phyloP scores from a whole-genome alignment of 768 basidiomycete genomes.

The Tricholoma furcatifolium region DNA sequence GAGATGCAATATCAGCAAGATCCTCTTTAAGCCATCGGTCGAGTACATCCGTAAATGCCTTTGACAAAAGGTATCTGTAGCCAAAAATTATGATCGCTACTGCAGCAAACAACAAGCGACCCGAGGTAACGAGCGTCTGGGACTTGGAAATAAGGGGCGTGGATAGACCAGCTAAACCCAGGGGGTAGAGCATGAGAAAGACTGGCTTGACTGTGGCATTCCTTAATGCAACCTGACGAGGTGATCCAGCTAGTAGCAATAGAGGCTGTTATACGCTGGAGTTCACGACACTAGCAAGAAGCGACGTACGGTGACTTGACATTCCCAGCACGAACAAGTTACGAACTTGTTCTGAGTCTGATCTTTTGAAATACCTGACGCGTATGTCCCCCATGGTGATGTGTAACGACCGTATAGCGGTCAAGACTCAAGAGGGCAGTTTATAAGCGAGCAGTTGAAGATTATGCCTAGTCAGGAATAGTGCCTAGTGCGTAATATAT shows the following conservation, averaged over 20 bases:
- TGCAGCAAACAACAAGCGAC: slow-evolving; percentile 3
- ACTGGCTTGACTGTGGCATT: slow-evolving; percentile 7
- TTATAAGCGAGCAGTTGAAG: background rate
- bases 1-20: slow-evolving; percentile 16
- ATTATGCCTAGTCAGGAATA: too few relatives aligned
- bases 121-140: background rate
- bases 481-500: too few relatives aligned
- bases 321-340: slow-evolving; percentile 5
- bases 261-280: background rate
- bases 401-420: background rate
- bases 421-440: background rate
- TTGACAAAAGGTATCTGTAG: slow-evolving; percentile 14
- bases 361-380: slow-evolving; percentile 9
- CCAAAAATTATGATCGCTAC: slow-evolving; percentile 3
- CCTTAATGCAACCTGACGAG: slow-evolving; percentile 10
- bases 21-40: slow-evolving; percentile 15
- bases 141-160: slow-evolving; percentile 4
- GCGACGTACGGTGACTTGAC: slow-evolving; percentile 7
- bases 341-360: slow-evolving; percentile 9
- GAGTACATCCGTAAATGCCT: slow-evolving; percentile 5
- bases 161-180: slow-evolving; percentile 1
- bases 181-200: slow-evolving; percentile 12
- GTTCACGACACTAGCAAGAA: background rate
- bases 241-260: slow-evolving; percentile 20
- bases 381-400: background rate